phyloP scores from a whole-genome alignment of 192 early-diverging fungal genomes.

The Kickxella alabastrina region DNA sequence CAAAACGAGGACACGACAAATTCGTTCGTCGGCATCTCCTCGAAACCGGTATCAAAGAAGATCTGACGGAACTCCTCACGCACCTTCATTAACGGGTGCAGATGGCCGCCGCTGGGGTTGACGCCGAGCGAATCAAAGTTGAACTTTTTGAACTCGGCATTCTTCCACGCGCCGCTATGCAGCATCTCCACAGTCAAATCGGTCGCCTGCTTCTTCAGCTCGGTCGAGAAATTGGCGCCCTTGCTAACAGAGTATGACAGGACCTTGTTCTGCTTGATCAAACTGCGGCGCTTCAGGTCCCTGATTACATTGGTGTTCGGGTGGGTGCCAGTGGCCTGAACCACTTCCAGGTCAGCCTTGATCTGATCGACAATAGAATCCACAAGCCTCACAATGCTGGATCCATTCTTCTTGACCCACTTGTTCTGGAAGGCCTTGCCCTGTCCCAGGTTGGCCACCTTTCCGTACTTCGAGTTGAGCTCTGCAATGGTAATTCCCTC shows the following conservation, averaged over 20 bases:
- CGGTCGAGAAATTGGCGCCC: conserved; percentile 82
- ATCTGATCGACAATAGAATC: conserved; percentile 82
- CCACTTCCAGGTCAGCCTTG: conserved; percentile 64
- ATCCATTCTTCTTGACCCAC: conserved; percentile 87
- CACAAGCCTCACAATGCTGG: conserved; percentile 70
- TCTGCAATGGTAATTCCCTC: conserved; percentile 85
- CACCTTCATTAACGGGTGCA: conserved; percentile 99
- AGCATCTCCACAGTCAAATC: conserved; percentile 95
- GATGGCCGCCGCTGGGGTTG: conserved; percentile 75
- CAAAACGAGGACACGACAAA: conserved; percentile 98
- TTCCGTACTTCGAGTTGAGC: conserved; percentile 70
- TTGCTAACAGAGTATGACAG: conserved; percentile 83
- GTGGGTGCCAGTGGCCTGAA: conserved; percentile 63
- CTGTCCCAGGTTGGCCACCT: conserved; percentile 84
- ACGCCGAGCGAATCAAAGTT: conserved; percentile 93
- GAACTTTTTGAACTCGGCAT: conserved; percentile 94
- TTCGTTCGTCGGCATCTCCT: conserved; percentile 97
- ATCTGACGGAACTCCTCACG: conserved; percentile 98
- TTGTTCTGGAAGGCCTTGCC: conserved; percentile 96
- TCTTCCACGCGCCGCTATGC: conserved; percentile 89
- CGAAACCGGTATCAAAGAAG: conserved; percentile 98
- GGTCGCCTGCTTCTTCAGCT: conserved; percentile 83
- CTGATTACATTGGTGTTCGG: conserved; percentile 63
- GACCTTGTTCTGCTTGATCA: conserved; percentile 66
- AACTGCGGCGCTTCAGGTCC: conserved; percentile 73